Evolutionary conservation across 768 basidiomycete genomes (phyloP), one percentile per base, ranked within the genome.

Genomic region (Mycena rosella): DNA sequence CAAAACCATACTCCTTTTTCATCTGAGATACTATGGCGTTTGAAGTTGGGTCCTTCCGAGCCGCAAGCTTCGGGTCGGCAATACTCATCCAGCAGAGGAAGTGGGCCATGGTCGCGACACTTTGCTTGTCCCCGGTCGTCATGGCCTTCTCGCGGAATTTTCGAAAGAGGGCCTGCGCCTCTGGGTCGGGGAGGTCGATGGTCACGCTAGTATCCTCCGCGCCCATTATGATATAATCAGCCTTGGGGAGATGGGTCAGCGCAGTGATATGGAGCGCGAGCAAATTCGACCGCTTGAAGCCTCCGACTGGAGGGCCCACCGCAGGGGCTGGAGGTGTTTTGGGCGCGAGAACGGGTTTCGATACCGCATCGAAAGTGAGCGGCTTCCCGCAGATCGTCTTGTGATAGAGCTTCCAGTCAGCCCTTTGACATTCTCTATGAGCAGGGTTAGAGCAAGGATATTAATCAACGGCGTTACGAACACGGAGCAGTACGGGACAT

Each of bases 341-440:
- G 42, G 20, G 42, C 3, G 22, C 14, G 38, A 54, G 40, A 13
- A 44, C 32, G 32, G 45, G 49, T 42, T 68, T 58, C 24, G 58
- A 36, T 15, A 62, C 67, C 15, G 61, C 34, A 6, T 74, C 68
- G 54, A 70, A 65, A 20, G 5, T 69, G 59, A 74, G 52, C 2
- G 60, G 48, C 51, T 70, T 67, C 1, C 73, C 73, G 48, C 73
- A 74, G n/a, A 70, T 72, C 10, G 61, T 30, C 34, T 72, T 72
- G 34, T 74, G 73, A 17, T 58, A 22, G 0, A 15, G 9, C 34
- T 72, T 69, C 71, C 73, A 74, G 42, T 74, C 68, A 18, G 57
- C 60, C 9, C 27, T 68, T 52, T 74, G 73, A 30, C 71, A 72
- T 24, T 62, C 62, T 32, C 71, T 74, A 29, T 11, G 32, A 49